Evolutionary conservation across 768 basidiomycete species (phyloP).

Genomic region (Macrolepiota albuminosa): DNA sequence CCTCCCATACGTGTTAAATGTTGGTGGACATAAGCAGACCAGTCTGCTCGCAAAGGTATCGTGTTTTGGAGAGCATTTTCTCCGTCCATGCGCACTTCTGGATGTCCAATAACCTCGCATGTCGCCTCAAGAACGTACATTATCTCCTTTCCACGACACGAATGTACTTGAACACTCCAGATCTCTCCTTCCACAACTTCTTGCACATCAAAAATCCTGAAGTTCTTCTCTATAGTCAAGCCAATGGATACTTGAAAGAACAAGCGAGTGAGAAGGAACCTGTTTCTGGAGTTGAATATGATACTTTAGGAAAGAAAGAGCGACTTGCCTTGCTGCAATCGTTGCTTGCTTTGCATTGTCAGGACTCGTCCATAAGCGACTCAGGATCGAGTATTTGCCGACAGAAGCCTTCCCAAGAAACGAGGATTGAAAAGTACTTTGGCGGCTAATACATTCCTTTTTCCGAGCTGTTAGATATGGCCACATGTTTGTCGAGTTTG

Average conservation of each 20-base stretch:
- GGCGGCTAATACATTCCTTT: constrained; percentile 35
- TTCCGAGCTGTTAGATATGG: constrained; percentile 58
- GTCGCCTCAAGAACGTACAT: constrained; percentile 66
- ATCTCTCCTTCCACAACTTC: constrained; percentile 54
- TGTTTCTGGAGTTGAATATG: constrained; percentile 20
- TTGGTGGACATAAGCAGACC: constrained; percentile 52
- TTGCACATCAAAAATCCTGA: constrained; percentile 40
- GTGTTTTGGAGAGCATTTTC: background rate
- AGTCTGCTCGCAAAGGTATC: constrained; percentile 49
- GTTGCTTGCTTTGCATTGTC: constrained; percentile 53
- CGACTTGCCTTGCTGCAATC: constrained; percentile 48
- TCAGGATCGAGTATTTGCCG: constrained; percentile 31
- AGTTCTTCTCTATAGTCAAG: constrained; percentile 21
- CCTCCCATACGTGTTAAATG: constrained; percentile 10
- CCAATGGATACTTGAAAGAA: constrained; percentile 62
- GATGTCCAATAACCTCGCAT: constrained; percentile 64
- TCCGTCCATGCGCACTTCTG: constrained; percentile 5
- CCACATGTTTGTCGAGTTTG: constrained; percentile 61
- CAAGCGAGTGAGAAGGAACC: constrained; percentile 58
- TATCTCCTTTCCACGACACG: constrained; percentile 20
- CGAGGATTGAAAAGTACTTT: constrained; percentile 36
- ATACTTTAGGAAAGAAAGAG: background rate
- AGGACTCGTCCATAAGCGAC: constrained; percentile 53
- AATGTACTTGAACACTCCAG: constrained; percentile 47
- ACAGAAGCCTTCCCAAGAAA: constrained; percentile 43